Conservation (phyloP, 768 basidiomycete genomes). For the Calvatia gigantea region DNA sequence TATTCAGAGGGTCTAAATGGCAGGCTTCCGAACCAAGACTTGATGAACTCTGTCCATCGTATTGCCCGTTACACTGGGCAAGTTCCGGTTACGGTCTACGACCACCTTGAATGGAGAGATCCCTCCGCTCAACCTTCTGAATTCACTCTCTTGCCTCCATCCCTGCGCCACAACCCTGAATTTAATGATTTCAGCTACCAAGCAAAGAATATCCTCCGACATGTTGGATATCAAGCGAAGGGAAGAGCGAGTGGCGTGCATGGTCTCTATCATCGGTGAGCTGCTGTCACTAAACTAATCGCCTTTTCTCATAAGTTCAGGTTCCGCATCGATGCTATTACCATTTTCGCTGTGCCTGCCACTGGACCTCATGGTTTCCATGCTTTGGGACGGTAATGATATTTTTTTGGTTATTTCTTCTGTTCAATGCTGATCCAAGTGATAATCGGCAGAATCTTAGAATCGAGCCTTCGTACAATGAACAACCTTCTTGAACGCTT, state of each 20-base stretch:
- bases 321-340: conserved; percentile 93
- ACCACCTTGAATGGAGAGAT: conserved; percentile 58
- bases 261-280: conserved; percentile 83
- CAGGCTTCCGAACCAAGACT: conserved; percentile 92
- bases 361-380: conserved; percentile 94
- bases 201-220: conserved; percentile 65
- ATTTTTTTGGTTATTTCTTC: not conserved
- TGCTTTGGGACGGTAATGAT: conserved; percentile 79
- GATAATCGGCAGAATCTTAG: conserved; percentile 55
- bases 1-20: conserved; percentile 89
- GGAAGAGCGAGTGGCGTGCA: conserved; percentile 88
- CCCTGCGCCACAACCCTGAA: conserved; percentile 36
- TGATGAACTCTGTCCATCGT: conserved; percentile 75
- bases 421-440: not conserved
- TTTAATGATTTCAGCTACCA: conserved; percentile 53
- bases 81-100: conserved; percentile 79
- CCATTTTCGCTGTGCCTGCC: conserved; percentile 84
- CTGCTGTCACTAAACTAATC: not conserved
- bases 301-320: conserved; percentile 33
- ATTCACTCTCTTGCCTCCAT: conserved; percentile 41
- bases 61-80: conserved; percentile 72
- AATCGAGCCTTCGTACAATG: conserved; percentile 84
- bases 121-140: conserved; percentile 22
- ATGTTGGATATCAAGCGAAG: conserved; percentile 69
- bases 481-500: conserved; percentile 95